Conservation (phyloP, 805 yeast species). For the Cyberlindnera subsufficiens region DNA sequence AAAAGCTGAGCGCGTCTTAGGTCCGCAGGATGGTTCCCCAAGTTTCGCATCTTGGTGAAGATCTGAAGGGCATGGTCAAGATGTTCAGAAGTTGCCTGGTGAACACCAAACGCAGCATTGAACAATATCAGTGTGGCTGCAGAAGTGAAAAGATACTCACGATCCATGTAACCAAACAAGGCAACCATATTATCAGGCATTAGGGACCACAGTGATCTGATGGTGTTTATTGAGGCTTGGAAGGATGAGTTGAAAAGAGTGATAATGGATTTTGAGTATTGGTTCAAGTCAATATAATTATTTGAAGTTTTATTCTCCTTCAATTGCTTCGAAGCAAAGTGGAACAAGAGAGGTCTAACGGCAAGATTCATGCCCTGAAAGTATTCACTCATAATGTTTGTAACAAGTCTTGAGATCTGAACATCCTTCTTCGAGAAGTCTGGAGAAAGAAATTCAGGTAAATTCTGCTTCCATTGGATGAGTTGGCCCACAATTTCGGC, state of each 20-base stretch:
- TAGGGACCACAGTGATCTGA: slow-evolving; percentile 67
- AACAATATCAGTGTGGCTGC: slow-evolving; percentile 68
- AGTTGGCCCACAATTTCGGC: slow-evolving; percentile 63
- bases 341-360: slow-evolving; percentile 70
- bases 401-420: slow-evolving; percentile 57
- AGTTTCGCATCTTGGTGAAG: slow-evolving; percentile 67
- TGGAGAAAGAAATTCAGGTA: slow-evolving; percentile 60
- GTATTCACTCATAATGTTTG: slow-evolving; percentile 76
- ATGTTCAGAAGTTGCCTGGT: slow-evolving; percentile 66
- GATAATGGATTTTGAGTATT: slow-evolving; percentile 63
- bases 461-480: slow-evolving; percentile 58
- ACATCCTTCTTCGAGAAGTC: slow-evolving; percentile 50
- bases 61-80: slow-evolving; percentile 66
- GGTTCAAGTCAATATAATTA: slow-evolving; percentile 56
- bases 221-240: slow-evolving; percentile 74
- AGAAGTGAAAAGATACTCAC: slow-evolving; percentile 74
- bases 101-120: slow-evolving; percentile 77
- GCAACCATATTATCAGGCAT: slow-evolving; percentile 81
- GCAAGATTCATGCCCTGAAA: slow-evolving; percentile 79
- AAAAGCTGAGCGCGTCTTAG: slow-evolving; percentile 65
- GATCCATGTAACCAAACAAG: slow-evolving; percentile 79
- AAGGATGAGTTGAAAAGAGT: slow-evolving; percentile 69
- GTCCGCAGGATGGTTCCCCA: slow-evolving; percentile 80
- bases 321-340: slow-evolving; percentile 65
- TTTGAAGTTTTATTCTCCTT: slow-evolving; percentile 41